phyloP scores from a whole-genome alignment of 2,329 filamentous ascomycete genomes.

The Talaromyces sp. region DNA sequence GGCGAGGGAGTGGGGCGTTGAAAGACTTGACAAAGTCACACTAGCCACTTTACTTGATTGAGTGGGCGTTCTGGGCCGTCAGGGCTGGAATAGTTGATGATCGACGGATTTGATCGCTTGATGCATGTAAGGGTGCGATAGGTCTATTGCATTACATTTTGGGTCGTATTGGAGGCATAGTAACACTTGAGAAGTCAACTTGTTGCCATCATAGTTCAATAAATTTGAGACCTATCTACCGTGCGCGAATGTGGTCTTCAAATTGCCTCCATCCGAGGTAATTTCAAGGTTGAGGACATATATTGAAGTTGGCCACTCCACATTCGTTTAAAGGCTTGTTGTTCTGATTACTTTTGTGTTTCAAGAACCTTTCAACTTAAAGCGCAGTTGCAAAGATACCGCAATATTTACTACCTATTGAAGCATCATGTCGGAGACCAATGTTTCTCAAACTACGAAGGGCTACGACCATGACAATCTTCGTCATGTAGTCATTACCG shows the following conservation, averaged over 20 bases:
- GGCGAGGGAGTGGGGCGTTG: neutral
- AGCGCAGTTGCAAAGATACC: too few relatives aligned
- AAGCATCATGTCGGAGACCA: too few relatives aligned
- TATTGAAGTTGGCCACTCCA: conserved; percentile 1
- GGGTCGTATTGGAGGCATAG: neutral
- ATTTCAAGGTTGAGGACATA: neutral
- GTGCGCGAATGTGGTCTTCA: neutral
- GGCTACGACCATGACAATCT: conserved; percentile 27
- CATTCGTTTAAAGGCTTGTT: neutral
- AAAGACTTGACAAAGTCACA: conserved; percentile 2
- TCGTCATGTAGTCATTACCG: conserved; percentile 31
- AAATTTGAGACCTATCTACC: conserved; percentile 8
- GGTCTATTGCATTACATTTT: conserved; percentile 8
- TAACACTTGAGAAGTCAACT: neutral
- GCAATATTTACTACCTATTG: too few relatives aligned
- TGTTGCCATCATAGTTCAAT: neutral
- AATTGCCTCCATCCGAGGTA: too few relatives aligned
- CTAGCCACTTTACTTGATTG: neutral
- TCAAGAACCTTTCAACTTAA: too few relatives aligned
- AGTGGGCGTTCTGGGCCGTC: neutral
- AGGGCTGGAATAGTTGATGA: conserved; percentile 2
- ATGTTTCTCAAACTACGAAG: conserved; percentile 1
- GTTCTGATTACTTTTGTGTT: neutral
- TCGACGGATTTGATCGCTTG: conserved; percentile 1
- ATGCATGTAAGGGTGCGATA: conserved; percentile 18